Evolutionary conservation across 2,329 filamentous ascomycete genomes (phyloP), one percentile per base, ranked within the genome.

Genomic region (Didymella lethalis): DNA sequence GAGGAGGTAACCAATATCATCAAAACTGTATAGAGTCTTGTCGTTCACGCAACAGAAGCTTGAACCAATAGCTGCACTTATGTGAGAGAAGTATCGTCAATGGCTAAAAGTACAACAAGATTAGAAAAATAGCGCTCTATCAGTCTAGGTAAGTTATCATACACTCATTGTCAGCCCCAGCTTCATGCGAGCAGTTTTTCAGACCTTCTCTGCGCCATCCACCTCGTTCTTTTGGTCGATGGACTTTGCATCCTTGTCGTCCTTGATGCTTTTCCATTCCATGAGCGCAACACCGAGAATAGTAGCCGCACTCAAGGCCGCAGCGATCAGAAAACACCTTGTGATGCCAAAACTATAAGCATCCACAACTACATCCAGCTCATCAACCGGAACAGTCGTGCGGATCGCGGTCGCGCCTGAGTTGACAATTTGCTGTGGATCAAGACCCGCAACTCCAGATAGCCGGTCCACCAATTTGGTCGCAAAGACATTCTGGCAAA

Each of bases 341-440:
- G 81, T 81, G 23, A 91, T 72, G 0, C 87, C 80, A 23, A 79
- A 74, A 67, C 89, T 90, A 75, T 91, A 91, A 0, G 86, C 88
- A 0, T 79, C 64, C 1, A 87, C 77, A 1, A 92, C 86, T 0
- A 77, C 75, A 5, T 72, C 71, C 6, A 88, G 71, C 52, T 81
- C 83, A 52, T 85, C 67, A 0, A 75, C 63, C 0, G 83, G 78
- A n/a, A 91, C 84, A 2, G 80, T 70, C 18, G 65, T 63, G 47
- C 82, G 81, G 12, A 93, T 78, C 34, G 86, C 82, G 0, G 88
- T 91, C 0, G 84, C 83, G 26, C 84, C 84, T 1, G 63, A 66
- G 16, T 67, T 52, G 20, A 69, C 56, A 29, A 70, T 65, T 8
- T 40, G 43, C 28, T 55, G n/a, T 3, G 56, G 52, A 29, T 69